phyloP scores from a whole-genome alignment of 495 filamentous ascomycete genomes.

The Penicillium dipodomyicola region DNA sequence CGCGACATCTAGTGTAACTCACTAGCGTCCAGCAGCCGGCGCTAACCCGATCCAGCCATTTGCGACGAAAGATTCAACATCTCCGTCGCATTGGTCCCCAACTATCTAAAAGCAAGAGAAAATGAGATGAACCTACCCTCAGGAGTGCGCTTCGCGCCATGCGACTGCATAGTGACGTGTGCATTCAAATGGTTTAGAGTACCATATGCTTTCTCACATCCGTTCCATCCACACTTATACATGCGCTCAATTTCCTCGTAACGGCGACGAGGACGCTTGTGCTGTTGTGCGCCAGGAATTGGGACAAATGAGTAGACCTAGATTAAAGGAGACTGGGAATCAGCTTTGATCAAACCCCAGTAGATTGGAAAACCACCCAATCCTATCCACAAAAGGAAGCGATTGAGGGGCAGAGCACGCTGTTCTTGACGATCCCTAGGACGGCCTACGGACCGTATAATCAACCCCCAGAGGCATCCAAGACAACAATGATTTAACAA shows the following conservation, averaged over 20 bases:
- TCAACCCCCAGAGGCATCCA: conserved; percentile 27
- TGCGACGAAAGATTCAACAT: conserved; percentile 29
- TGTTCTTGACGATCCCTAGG: conserved; percentile 35
- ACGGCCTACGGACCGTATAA: conserved; percentile 18
- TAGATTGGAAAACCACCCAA: conserved; percentile 22
- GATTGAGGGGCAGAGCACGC: conserved; percentile 14
- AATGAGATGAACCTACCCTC: conserved; percentile 68
- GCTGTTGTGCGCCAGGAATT: conserved; percentile 94
- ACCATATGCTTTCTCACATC: conserved; percentile 96
- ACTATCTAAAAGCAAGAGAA: conserved; percentile 7
- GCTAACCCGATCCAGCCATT: conserved; percentile 37
- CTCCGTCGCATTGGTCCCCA: conserved; percentile 6
- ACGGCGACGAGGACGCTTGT: conserved; percentile 89
- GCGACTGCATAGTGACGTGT: conserved; percentile 97
- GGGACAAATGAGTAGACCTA: conserved; percentile 98
- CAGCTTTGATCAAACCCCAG: conserved; percentile 7
- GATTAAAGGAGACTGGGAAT: conserved; percentile 21
- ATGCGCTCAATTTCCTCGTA: conserved; percentile 99
- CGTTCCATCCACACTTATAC: conserved; percentile 99
- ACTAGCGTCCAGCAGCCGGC: conserved; percentile 41
- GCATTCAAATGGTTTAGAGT: conserved; percentile 96
- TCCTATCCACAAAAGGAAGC: neutral
- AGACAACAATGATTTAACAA: conserved; percentile 31
- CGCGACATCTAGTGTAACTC: conserved; percentile 49
- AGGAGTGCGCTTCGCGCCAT: conserved; percentile 87